These are phyloP conservation scores for Candida chilensis DNA, from an alignment of 805 yeast species.

Conservation along the genomic window DNA sequence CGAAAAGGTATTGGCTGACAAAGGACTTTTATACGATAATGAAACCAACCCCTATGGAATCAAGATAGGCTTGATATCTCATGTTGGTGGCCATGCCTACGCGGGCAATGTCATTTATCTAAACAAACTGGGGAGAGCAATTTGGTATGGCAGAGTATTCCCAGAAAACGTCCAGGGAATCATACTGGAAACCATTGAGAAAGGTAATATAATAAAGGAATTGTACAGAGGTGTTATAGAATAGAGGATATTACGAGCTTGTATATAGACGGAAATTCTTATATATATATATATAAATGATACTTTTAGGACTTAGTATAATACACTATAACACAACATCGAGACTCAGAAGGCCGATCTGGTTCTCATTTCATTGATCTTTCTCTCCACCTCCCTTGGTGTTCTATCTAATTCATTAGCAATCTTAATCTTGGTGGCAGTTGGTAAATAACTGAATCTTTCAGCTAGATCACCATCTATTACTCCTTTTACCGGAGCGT, in stretches of 20 bases:
- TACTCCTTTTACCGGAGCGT: conserved; percentile 67
- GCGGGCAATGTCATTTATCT: conserved; percentile 74
- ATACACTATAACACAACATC: neutral
- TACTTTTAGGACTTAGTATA: conserved; percentile 2
- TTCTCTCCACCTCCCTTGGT: conserved; percentile 39
- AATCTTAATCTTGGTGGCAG: conserved; percentile 22
- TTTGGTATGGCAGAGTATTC: conserved; percentile 75
- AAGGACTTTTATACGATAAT: conserved; percentile 16
- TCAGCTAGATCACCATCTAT: conserved; percentile 90
- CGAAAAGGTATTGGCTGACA: conserved; percentile 21
- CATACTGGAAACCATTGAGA: conserved; percentile 41
- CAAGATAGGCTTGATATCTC: conserved; percentile 54
- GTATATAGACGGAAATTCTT: neutral
- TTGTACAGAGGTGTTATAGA: conserved; percentile 39
- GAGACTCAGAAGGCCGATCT: conserved; percentile 22
- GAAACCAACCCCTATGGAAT: conserved; percentile 13
- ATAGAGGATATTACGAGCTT: neutral
- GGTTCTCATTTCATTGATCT: conserved; percentile 42
- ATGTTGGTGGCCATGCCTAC: conserved; percentile 79
- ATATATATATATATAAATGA: conserved; percentile 1
- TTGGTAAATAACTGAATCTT: conserved; percentile 26
- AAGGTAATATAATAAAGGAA: conserved; percentile 42
- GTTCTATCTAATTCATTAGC: conserved; percentile 33
- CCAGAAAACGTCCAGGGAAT: conserved; percentile 64
- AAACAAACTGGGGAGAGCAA: conserved; percentile 27